A percentile compares a stretch with the other conserved stretches of the same genome.
phyloP scores from a whole-genome alignment of 306 rosid genomes.

The Dryas alaskensis region DNA sequence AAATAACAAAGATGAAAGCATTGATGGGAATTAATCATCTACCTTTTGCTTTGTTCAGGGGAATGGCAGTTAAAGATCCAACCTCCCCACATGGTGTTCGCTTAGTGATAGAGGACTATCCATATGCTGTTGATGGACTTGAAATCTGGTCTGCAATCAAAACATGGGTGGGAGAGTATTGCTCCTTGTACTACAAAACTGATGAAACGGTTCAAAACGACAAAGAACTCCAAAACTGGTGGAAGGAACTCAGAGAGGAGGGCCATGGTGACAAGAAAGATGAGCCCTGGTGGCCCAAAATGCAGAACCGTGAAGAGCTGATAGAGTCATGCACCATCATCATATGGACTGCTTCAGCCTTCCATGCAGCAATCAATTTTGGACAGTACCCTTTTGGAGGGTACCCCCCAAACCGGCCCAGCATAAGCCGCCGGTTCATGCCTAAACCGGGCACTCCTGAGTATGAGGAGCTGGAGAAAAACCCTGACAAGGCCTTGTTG shows the following conservation, averaged over 20 bases:
- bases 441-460: conserved; percentile 51
- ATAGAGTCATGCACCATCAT: conserved; percentile 53
- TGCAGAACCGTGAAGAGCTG: conserved; percentile 52
- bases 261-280: conserved; percentile 72
- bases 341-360: conserved; percentile 70
- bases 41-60: conserved; percentile 42
- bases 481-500: conserved; percentile 59
- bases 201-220: conserved; percentile 42
- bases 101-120: conserved; percentile 67
- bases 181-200: conserved; percentile 47
- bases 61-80: conserved; percentile 61
- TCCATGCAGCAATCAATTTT: conserved; percentile 76
- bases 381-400: conserved; percentile 83
- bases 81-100: conserved; percentile 50
- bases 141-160: conserved; percentile 65
- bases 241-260: conserved; percentile 64
- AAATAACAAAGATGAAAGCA: not conserved
- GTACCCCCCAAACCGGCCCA: conserved; percentile 57
- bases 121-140: conserved; percentile 80
- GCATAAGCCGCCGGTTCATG: conserved; percentile 45
- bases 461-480: conserved; percentile 47
- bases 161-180: conserved; percentile 64
- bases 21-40: not conserved
- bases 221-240: conserved; percentile 62
- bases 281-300: conserved; percentile 76